phyloP scores from a whole-genome alignment of 257 asterid genomes.

The Henckelia pumila region DNA sequence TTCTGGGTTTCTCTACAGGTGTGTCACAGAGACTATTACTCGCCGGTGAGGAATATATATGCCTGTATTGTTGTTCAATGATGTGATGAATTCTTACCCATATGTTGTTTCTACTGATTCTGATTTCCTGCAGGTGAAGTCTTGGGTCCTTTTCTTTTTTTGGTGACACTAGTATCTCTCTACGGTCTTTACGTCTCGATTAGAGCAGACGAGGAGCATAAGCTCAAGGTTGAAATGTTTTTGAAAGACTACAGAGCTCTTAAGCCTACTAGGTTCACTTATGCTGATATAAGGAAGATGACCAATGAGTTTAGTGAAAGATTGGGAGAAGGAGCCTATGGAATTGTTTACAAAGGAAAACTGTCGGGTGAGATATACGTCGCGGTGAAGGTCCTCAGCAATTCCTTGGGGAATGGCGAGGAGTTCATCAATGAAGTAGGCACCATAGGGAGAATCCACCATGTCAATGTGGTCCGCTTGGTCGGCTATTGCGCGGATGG shows the following conservation, averaged over 20 bases:
- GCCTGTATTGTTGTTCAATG: background rate
- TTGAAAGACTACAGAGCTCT: slow-evolving; percentile 15
- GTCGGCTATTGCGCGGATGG: slow-evolving; percentile 49
- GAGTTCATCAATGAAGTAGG: slow-evolving; percentile 46
- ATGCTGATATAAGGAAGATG: slow-evolving; percentile 27
- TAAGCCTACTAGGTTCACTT: slow-evolving; percentile 28
- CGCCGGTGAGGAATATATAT: slow-evolving; percentile 19
- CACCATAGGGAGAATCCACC: slow-evolving; percentile 43
- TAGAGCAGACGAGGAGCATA: slow-evolving; percentile 10
- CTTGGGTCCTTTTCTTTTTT: background rate
- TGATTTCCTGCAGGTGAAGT: background rate
- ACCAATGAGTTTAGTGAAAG: slow-evolving; percentile 28
- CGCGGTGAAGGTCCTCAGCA: slow-evolving; percentile 41
- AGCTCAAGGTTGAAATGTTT: slow-evolving; percentile 9
- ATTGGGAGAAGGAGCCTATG: slow-evolving; percentile 48
- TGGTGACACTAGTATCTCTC: background rate
- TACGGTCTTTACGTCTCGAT: slow-evolving; percentile 11
- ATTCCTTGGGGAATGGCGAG: slow-evolving; percentile 36
- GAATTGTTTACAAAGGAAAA: slow-evolving; percentile 39
- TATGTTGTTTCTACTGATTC: background rate
- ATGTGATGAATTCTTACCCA: background rate
- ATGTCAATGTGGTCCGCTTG: slow-evolving; percentile 37
- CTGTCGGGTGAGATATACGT: slow-evolving; percentile 34
- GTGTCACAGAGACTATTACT: background rate
- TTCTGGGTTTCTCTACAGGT: slow-evolving; percentile 2